Percentiles rank a stretch among this genome's conserved stretches.
Conservation (phyloP, 805 yeast species). For the Pichia nakasei region DNA sequence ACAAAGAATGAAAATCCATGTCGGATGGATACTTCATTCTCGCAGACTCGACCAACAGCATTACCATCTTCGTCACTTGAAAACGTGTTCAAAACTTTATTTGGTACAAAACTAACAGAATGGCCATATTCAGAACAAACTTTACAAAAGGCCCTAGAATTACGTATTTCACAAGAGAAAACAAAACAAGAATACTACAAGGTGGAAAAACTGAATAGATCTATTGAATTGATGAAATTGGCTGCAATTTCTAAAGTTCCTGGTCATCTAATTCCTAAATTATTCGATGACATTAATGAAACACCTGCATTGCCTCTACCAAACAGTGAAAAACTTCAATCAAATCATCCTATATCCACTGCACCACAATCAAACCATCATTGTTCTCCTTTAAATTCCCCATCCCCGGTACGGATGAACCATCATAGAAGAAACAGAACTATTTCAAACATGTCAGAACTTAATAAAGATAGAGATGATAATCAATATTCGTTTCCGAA, state of each 20-base stretch:
- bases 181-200: slow-evolving; percentile 74
- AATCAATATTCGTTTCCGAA: neutral
- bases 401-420: slow-evolving; percentile 5
- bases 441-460: slow-evolving; percentile 9
- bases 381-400: slow-evolving; percentile 9
- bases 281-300: slow-evolving; percentile 31
- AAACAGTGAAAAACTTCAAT: neutral
- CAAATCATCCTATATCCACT: too few relatives aligned
- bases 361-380: neutral
- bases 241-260: slow-evolving; percentile 62
- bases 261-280: slow-evolving; percentile 46
- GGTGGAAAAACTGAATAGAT: slow-evolving; percentile 51
- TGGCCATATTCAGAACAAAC: slow-evolving; percentile 55
- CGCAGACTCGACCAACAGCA: neutral
- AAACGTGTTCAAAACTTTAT: slow-evolving; percentile 31
- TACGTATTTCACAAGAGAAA: slow-evolving; percentile 65
- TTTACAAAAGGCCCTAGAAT: slow-evolving; percentile 46
- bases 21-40: neutral
- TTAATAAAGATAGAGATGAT: neutral
- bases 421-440: slow-evolving; percentile 11
- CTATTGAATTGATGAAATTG: slow-evolving; percentile 51
- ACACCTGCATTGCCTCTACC: neutral
- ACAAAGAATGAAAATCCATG: neutral
- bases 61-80: neutral
- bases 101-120: slow-evolving; percentile 44